Conservation (phyloP, 371 early-diverging fungal genomes). For the Mucor lusitanicus region DNA sequence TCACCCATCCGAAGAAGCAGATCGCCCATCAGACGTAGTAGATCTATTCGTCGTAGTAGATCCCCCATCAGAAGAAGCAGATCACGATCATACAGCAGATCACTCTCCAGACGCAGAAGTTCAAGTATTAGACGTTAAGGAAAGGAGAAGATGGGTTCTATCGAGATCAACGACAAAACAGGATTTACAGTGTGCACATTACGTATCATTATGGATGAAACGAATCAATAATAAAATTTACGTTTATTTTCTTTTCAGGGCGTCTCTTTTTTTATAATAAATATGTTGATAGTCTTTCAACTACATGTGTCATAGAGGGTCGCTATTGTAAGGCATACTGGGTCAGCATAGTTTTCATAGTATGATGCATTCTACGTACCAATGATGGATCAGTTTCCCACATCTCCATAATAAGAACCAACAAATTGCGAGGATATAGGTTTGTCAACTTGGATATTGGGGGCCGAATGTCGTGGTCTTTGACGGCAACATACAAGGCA, state of each 20-base stretch:
- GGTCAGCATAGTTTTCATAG: background rate
- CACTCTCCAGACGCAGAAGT: slow-evolving; percentile 22
- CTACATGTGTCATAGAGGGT: slow-evolving; percentile 33
- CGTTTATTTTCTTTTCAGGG: background rate
- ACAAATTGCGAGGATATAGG: slow-evolving; percentile 59
- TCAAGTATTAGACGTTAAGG: slow-evolving; percentile 5
- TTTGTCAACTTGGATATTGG: slow-evolving; percentile 55
- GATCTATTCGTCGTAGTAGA: slow-evolving; percentile 9
- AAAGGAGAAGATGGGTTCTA: background rate
- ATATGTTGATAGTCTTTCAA: slow-evolving; percentile 29
- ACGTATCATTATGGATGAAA: background rate
- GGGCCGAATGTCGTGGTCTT: slow-evolving; percentile 65
- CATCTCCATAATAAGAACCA: slow-evolving; percentile 72
- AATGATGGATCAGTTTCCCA: slow-evolving; percentile 66
- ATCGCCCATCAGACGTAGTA: too few relatives aligned
- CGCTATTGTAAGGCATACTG: slow-evolving; percentile 1
- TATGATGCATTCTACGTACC: slow-evolving; percentile 32
- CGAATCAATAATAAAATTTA: background rate
- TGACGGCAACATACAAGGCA: slow-evolving; percentile 52
- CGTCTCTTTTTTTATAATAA: background rate
- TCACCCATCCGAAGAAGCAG: slow-evolving; percentile 16
- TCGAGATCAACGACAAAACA: background rate
- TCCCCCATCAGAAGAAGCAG: slow-evolving; percentile 14
- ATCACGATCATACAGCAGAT: slow-evolving; percentile 19
- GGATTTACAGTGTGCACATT: background rate